Base-by-base conservation (phyloP, 805 yeast genomes). In the Candida chauliodis region DNA sequence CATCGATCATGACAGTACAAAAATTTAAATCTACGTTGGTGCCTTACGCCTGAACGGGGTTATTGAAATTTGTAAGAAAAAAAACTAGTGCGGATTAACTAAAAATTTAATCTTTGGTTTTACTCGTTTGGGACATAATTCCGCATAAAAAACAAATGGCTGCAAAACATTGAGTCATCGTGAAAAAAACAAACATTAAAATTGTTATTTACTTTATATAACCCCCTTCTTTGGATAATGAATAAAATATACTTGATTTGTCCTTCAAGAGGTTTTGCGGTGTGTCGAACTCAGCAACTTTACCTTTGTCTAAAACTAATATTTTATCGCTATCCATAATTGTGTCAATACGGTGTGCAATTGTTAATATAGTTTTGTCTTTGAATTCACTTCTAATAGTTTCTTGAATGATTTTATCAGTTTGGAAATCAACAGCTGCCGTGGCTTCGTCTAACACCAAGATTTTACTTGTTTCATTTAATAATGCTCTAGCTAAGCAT, bases 391-490 rank as follows among this genome's bases (percentile, higher is more conserved):
- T 38, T 36, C 71, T 54, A 28, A 66, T 63, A 1, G 71, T 65
- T 30, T 61, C 53, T 47, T 61, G 67, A 26, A 61, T 59, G 37
- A 61, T 51, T 43, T 59, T 59, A 44, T 61, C 67, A 5, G 67
- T 61, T 42, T 60, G 61, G 7, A 56, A 61, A 45, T 60, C 66
- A 13, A 60, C 71, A 48, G 75, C 67, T 4, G 65, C 67, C 4
- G 88, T 81, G 4, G 88, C 96, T 63, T 88, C 96, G 52, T 89
- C 96, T 40, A 88, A 64, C 9, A 89, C 69, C 45, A 89, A 67
- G 11, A 89, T 79, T 46, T 75, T 81, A 0, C 95, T 84, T 8
- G 31, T 32, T 19, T 77, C 73, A 44, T 79, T 61, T 42, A 65
- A 53, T 36, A 65, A 54, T 0, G 70, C 69, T 42, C 71, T 47